A percentile compares a stretch with the other conserved stretches of the same genome.
Evolutionary conservation across 2,329 filamentous ascomycete species (phyloP).

Genomic region (Aspergillus brasiliensis): DNA sequence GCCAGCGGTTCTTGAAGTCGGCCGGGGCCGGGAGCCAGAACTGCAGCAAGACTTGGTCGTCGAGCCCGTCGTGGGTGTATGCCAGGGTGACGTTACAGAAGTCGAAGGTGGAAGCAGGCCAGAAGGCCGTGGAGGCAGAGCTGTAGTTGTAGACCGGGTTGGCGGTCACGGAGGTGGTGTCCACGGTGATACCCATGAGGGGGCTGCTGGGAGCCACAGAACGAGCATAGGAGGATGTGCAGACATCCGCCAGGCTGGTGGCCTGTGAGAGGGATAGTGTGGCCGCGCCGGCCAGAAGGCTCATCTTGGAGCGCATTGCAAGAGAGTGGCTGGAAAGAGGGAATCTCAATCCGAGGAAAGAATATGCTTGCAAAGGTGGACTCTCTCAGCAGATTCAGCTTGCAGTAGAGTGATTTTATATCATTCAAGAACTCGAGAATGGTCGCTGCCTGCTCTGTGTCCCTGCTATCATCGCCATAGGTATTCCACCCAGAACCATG

Average conservation of each 20-base stretch:
- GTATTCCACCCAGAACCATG: neutral
- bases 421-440: neutral
- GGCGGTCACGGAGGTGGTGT: constrained; percentile 46
- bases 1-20: constrained; percentile 49
- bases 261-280: neutral
- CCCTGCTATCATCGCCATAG: neutral
- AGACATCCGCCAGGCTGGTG: constrained; percentile 35
- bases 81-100: constrained; percentile 47
- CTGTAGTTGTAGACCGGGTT: constrained; percentile 41
- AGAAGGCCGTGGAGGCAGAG: constrained; percentile 24
- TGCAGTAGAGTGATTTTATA: neutral
- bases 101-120: constrained; percentile 22
- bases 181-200: constrained; percentile 43
- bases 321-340: neutral
- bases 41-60: constrained; percentile 41
- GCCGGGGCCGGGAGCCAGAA: constrained; percentile 36
- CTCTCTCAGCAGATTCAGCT: neutral
- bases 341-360: neutral
- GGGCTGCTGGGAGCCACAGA: constrained; percentile 47
- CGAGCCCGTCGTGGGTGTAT: constrained; percentile 46
- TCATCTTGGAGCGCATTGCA: constrained; percentile 1
- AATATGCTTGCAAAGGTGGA: neutral
- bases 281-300: neutral
- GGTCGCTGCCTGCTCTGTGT: neutral
- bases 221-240: constrained; percentile 46